These are phyloP conservation scores for Candida ovalis DNA, from an alignment of 805 yeast species.

Conservation along the genomic window DNA sequence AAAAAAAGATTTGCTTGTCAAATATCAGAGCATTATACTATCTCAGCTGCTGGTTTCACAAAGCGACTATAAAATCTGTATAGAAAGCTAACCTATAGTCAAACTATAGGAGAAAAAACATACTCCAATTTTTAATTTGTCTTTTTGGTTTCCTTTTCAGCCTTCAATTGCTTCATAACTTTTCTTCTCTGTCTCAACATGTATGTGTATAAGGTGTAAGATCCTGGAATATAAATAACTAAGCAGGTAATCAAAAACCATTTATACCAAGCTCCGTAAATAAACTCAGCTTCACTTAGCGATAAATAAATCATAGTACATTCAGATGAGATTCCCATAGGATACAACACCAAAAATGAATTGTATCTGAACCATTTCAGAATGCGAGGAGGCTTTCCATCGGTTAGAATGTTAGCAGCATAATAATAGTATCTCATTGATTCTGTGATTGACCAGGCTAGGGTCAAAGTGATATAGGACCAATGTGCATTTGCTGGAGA, in stretches of 20 bases:
- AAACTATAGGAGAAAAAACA: too few species aligned
- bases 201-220: conserved; percentile 77
- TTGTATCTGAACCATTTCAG: conserved; percentile 79
- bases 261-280: conserved; percentile 48
- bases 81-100: too few species aligned
- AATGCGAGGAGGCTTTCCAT: conserved; percentile 49
- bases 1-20: too few species aligned
- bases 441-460: conserved; percentile 96
- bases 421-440: conserved; percentile 85
- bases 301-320: conserved; percentile 65
- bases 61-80: too few species aligned
- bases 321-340: conserved; percentile 90
- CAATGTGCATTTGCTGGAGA: conserved; percentile 58
- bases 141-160: conserved; percentile 2
- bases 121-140: not conserved
- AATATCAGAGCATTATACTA: too few species aligned
- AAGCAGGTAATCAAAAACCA: conserved; percentile 54
- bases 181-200: conserved; percentile 87
- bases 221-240: conserved; percentile 77
- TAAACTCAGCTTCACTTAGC: conserved; percentile 59
- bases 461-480: conserved; percentile 62
- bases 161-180: conserved; percentile 47
- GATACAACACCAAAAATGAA: conserved; percentile 77
- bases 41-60: too few species aligned
- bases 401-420: conserved; percentile 56